A percentile compares a stretch with the other conserved stretches of the same genome.
These are phyloP conservation scores for Wickerhamiella qilinensis DNA, from an alignment of 805 yeast genomes.

Conservation along the genomic window DNA sequence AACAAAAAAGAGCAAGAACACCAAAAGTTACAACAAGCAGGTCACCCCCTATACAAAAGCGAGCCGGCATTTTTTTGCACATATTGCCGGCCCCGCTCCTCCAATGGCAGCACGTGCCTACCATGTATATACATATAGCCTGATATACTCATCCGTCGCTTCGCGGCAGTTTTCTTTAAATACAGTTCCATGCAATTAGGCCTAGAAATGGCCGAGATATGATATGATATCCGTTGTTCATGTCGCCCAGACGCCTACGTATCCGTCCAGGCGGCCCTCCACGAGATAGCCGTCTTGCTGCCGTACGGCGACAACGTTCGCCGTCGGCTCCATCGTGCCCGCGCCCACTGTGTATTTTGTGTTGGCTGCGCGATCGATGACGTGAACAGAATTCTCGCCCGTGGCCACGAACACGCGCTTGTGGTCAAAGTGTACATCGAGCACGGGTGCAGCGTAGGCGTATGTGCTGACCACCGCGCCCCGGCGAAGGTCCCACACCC, in stretches of 20 bases:
- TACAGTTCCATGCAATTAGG: too few relatives aligned
- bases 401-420: slow-evolving; percentile 39
- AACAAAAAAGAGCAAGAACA: too few relatives aligned
- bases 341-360: slow-evolving; percentile 39
- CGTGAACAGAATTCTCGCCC: slow-evolving; percentile 32
- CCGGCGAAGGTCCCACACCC: slow-evolving; percentile 60
- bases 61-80: too few relatives aligned
- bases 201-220: too few relatives aligned
- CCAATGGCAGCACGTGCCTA: too few relatives aligned
- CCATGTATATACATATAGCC: too few relatives aligned
- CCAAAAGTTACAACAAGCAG: too few relatives aligned
- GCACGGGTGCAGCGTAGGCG: slow-evolving; percentile 41
- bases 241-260: slow-evolving; percentile 49
- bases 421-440: slow-evolving; percentile 42
- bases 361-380: slow-evolving; percentile 40
- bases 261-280: slow-evolving; percentile 48
- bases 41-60: too few relatives aligned
- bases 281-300: slow-evolving; percentile 50
- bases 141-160: too few relatives aligned
- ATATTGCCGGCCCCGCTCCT: too few relatives aligned
- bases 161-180: too few relatives aligned
- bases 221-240: too few relatives aligned
- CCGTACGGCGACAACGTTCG: slow-evolving; percentile 27
- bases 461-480: slow-evolving; percentile 47
- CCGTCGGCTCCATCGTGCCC: slow-evolving; percentile 20